A percentile compares a stretch with the other conserved stretches of the same genome.
phyloP scores from a whole-genome alignment of 2,329 filamentous ascomycete genomes.

The Fusarium coffeatum region DNA sequence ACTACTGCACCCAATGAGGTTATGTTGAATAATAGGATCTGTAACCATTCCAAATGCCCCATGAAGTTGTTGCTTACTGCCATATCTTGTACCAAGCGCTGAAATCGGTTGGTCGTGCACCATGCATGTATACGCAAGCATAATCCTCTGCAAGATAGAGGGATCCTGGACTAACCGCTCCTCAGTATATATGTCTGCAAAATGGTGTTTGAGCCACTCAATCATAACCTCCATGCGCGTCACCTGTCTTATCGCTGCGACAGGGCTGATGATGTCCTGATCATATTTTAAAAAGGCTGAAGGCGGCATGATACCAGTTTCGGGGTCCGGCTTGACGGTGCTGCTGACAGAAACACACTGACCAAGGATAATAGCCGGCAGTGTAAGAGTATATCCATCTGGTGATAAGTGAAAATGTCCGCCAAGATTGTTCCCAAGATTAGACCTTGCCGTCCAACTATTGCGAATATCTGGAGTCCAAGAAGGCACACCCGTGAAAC shows the following conservation, averaged over 20 bases:
- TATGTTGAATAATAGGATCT: neutral
- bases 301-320: accelerated
- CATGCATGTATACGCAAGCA: conserved; percentile 26
- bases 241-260: neutral
- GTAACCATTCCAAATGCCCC: conserved; percentile 2
- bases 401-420: neutral
- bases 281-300: neutral
- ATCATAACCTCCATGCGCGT: conserved; percentile 2
- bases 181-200: conserved; percentile 10
- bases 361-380: neutral
- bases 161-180: neutral
- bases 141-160: neutral
- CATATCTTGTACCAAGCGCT: neutral
- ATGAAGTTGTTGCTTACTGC: neutral
- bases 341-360: conserved; percentile 5
- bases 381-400: accelerated
- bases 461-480: conserved; percentile 24
- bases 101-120: neutral
- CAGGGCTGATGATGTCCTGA: neutral
- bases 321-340: accelerated
- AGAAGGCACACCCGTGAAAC: neutral
- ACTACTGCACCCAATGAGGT: neutral
- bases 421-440: neutral
- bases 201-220: conserved; percentile 6
- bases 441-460: conserved; percentile 9